Evolutionary conservation across 2,329 filamentous ascomycete species (phyloP), one percentile per base, ranked within the genome.

Genomic region (Fusarium sambucinum): DNA sequence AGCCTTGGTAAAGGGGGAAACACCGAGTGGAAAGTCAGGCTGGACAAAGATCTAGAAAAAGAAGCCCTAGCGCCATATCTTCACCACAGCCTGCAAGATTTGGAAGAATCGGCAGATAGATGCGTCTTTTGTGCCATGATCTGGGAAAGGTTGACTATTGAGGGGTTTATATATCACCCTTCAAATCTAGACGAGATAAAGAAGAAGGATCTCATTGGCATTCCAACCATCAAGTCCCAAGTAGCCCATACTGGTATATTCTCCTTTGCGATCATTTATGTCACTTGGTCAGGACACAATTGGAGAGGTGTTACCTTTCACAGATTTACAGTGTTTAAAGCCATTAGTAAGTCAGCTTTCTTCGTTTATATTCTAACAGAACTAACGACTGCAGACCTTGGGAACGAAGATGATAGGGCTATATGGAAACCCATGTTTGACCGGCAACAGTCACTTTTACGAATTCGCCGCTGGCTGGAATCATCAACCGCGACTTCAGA

Each of bases 111-210:
- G 21, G 42, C 44, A 14, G 32, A 47, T 12, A 51, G n/a, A 5
- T 69, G 66, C n/a, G 67, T 57, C 13, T 51, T 69, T 30, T 69
- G 66, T 23, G 61, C 61, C 16, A 66, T 47, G 25, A 69, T 69
- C n/a, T 69, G 52, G 45, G 44, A 67, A n/a, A 37, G 41, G 16
- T 25, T 63, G 25, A 41, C 41, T 37, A 27, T 29, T 8, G 66
- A 69, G 3, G 19, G 44, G 16, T 41, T 29, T 21, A 2, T 29
- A 11, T 11, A 19, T 17, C 2, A 21, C 6, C n/a, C 42, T 13
- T 5, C 19, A 32, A 54, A 19, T 3, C 12, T 69, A 32, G 32
- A 21, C 10, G 52, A 48, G 16, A 45, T 58, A 40, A 17, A 55
- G 7, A 19, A 17, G 5, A 9, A 41, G 10, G 32, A 17, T 19